Conservation (phyloP, 2,329 filamentous ascomycete genomes). For the Coniochaeta sp. region DNA sequence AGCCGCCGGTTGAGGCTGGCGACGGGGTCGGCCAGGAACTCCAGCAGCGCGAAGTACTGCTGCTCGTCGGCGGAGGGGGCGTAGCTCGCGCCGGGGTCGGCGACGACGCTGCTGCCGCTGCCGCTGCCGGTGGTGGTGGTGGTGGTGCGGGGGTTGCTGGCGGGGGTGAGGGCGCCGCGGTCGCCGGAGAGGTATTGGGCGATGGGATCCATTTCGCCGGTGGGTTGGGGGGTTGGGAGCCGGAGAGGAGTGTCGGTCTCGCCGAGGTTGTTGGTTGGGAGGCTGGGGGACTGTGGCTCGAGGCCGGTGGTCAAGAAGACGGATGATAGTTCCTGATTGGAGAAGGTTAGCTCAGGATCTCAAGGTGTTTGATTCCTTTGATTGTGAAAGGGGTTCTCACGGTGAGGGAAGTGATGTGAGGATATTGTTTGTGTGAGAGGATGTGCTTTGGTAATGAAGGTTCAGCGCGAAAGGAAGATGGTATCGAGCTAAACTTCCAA, state of each 20-base stretch:
- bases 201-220: neutral
- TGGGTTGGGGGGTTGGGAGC: neutral
- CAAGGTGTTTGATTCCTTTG: too few species aligned
- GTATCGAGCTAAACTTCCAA: too few species aligned
- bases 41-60: neutral
- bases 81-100: neutral
- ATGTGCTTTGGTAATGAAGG: too few species aligned
- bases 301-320: too few species aligned
- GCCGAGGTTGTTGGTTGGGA: neutral
- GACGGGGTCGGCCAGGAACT: neutral
- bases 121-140: neutral
- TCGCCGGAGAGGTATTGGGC: neutral
- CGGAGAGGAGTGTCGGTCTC: neutral
- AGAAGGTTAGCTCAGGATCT: too few species aligned
- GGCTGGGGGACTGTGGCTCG: neutral
- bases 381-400: too few species aligned
- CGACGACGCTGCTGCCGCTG: neutral
- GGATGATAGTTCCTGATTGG: too few species aligned
- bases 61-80: neutral
- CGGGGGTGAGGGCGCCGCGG: neutral
- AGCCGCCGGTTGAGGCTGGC: neutral
- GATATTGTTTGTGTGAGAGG: too few species aligned
- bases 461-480: neutral
- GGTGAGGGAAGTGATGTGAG: too few species aligned
- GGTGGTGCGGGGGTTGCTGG: neutral